Conservation (phyloP, 1,284 basidiomycete genomes). For the Fomitopsis palustris region DNA sequence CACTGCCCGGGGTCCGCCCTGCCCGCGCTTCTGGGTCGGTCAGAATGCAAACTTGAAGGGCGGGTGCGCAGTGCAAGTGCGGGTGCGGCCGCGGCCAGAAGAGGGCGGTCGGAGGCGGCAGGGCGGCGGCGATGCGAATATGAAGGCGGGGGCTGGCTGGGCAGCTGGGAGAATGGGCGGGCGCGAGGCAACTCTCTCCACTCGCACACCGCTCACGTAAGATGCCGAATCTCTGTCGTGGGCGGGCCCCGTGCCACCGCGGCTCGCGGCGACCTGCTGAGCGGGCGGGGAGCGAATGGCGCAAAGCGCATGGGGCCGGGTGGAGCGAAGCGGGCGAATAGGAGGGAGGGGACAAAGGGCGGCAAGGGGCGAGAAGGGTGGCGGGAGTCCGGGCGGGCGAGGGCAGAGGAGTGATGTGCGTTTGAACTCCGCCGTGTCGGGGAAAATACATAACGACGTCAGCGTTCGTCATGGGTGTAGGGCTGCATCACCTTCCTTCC, state of each 20-base stretch:
- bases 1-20: not conserved
- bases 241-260: slow-evolving; percentile 4
- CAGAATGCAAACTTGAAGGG: not conserved
- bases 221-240: slow-evolving; percentile 1
- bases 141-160: not conserved
- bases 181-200: slow-evolving; percentile 14
- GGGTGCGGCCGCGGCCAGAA: not conserved
- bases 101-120: not conserved
- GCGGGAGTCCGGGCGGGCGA: slow-evolving; percentile 7
- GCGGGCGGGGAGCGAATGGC: not conserved
- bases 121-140: not conserved
- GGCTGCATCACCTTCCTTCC: slow-evolving; percentile 18
- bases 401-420: slow-evolving; percentile 21
- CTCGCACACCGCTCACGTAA: slow-evolving; percentile 5
- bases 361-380: slow-evolving; percentile 1
- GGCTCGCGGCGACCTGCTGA: not conserved
- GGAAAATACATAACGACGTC: slow-evolving; percentile 32
- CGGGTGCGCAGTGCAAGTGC: not conserved
- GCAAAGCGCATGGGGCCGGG: not conserved
- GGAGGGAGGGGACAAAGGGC: not conserved
- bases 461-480: slow-evolving; percentile 30
- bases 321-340: not conserved
- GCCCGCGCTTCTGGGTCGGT: not conserved
- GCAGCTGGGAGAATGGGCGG: not conserved
- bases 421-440: slow-evolving; percentile 30